Conservation (phyloP, 495 filamentous ascomycete species). For the Pyrenula massariospora region DNA sequence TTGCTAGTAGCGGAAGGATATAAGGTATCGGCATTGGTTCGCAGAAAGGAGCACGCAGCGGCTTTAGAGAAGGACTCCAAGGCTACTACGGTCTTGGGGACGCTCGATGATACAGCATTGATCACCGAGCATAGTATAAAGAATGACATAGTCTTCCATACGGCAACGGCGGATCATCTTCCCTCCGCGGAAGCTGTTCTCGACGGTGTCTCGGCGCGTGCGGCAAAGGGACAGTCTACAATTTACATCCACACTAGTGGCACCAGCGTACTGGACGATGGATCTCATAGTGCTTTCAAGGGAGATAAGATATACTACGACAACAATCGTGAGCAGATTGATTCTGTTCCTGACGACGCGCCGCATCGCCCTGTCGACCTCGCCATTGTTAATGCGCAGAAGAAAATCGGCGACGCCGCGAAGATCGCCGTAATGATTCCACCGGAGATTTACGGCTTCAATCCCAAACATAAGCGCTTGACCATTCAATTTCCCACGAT, state of each 20-base stretch:
- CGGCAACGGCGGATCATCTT: conserved; percentile 24
- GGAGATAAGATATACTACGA: conserved; percentile 23
- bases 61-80: conserved; percentile 10
- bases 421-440: conserved; percentile 25
- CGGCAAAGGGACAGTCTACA: conserved; percentile 10
- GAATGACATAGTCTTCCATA: conserved; percentile 24
- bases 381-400: conserved; percentile 17
- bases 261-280: conserved; percentile 13
- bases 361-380: conserved; percentile 29
- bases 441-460: conserved; percentile 21
- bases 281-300: conserved; percentile 7
- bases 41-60: conserved; percentile 11
- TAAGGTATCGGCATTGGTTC: conserved; percentile 17
- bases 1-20: conserved; percentile 19
- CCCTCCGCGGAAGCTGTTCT: conserved; percentile 20
- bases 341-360: conserved; percentile 21
- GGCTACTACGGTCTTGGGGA: conserved; percentile 13
- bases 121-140: conserved; percentile 17
- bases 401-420: conserved; percentile 18
- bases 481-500: conserved; percentile 22
- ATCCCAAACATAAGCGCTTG: conserved; percentile 12
- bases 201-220: conserved; percentile 18
- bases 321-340: conserved; percentile 13
- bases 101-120: conserved; percentile 12
- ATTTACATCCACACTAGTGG: conserved; percentile 31